Percentiles rank a stretch among this genome's conserved stretches.
Conservation (phyloP, 2,329 filamentous ascomycete genomes). For the Helminthosporium solani region DNA sequence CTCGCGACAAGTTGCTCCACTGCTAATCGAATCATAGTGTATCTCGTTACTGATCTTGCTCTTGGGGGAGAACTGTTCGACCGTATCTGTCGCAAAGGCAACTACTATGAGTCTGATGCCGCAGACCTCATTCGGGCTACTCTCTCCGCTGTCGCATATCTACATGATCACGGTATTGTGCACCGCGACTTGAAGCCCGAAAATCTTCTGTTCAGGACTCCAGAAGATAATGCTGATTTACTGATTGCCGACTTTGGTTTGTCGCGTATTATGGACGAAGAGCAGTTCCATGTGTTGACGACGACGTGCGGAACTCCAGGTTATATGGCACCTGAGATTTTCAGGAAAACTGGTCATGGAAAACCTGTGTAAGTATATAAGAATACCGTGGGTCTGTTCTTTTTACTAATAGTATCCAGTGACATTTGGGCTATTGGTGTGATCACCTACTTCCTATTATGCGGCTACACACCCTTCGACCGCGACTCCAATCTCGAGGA, state of each 20-base stretch:
- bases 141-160: slow-evolving; percentile 94
- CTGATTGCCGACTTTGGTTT: slow-evolving; percentile 97
- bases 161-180: slow-evolving; percentile 98
- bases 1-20: neutral
- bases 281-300: slow-evolving; percentile 95
- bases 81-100: slow-evolving; percentile 96
- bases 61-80: slow-evolving; percentile 97
- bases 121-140: slow-evolving; percentile 93
- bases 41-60: slow-evolving; percentile 94
- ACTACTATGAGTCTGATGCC: slow-evolving; percentile 96
- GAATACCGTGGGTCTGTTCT: neutral
- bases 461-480: slow-evolving; percentile 97
- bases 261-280: slow-evolving; percentile 97
- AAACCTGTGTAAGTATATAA: slow-evolving; percentile 72
- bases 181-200: slow-evolving; percentile 97
- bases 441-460: slow-evolving; percentile 97
- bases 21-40: slow-evolving; percentile 56
- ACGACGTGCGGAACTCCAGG: slow-evolving; percentile 97
- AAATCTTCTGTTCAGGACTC: slow-evolving; percentile 93
- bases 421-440: slow-evolving; percentile 98
- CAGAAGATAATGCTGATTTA: slow-evolving; percentile 95
- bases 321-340: slow-evolving; percentile 99
- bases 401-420: slow-evolving; percentile 41
- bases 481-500: slow-evolving; percentile 97
- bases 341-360: slow-evolving; percentile 96